Evolutionary conservation across 1,284 basidiomycete species (phyloP).

Genomic region (Abortiporus biennis): DNA sequence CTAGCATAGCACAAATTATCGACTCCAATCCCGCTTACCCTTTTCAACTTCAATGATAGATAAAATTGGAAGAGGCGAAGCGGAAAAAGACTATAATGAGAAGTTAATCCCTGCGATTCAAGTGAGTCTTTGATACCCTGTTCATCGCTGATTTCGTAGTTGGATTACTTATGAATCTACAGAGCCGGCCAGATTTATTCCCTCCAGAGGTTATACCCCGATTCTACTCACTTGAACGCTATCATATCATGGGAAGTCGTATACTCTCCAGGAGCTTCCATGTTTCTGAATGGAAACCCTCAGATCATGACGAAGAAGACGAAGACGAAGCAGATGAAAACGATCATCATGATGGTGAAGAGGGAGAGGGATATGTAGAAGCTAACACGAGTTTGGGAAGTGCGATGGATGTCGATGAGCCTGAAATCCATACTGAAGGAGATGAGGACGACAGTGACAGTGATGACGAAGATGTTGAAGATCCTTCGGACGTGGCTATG

Average conservation of each 20-base stretch:
- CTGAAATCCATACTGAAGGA: constrained; percentile 18
- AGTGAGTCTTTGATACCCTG: constrained; percentile 33
- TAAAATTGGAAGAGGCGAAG: constrained; percentile 84
- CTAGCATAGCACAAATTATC: not conserved
- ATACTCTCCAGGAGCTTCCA: constrained; percentile 90
- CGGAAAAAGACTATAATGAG: constrained; percentile 69
- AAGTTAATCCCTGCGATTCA: constrained; percentile 62
- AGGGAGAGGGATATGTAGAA: constrained; percentile 45
- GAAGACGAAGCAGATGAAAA: constrained; percentile 16
- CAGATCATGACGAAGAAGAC: constrained; percentile 20
- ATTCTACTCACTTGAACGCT: constrained; percentile 71
- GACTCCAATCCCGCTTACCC: not conserved
- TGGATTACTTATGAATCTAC: not conserved
- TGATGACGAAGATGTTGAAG: constrained; percentile 57
- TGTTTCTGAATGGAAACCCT: constrained; percentile 52
- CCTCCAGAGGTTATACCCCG: constrained; percentile 35
- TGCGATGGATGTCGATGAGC: constrained; percentile 45
- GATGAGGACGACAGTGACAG: constrained; percentile 30
- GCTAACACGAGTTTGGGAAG: constrained; percentile 28
- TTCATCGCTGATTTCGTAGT: not conserved
- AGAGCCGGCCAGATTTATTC: constrained; percentile 75
- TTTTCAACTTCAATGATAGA: constrained; percentile 35
- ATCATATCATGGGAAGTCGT: constrained; percentile 91
- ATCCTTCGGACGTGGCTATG: constrained; percentile 80
- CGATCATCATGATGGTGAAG: constrained; percentile 35